phyloP scores from a whole-genome alignment of 2,329 filamentous ascomycete genomes.

The Cercospora sesami region DNA sequence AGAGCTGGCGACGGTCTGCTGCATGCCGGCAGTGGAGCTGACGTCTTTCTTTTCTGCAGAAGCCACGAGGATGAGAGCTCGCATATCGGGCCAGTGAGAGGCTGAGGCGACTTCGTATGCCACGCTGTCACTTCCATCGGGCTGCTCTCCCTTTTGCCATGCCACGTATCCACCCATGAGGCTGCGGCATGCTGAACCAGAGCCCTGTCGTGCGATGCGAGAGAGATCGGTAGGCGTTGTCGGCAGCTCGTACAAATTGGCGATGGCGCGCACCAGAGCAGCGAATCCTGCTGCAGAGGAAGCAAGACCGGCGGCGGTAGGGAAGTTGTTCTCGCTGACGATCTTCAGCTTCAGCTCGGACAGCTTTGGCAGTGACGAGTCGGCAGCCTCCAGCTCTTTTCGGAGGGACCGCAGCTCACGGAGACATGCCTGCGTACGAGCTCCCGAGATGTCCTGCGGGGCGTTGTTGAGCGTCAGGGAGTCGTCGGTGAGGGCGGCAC shows the following conservation, averaged over 20 bases:
- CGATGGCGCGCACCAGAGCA: conserved; percentile 76
- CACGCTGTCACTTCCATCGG: conserved; percentile 80
- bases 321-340: conserved; percentile 98
- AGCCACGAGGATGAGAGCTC: conserved; percentile 85
- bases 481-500: conserved; percentile 66
- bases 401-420: conserved; percentile 79
- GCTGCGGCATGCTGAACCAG: conserved; percentile 88
- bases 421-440: conserved; percentile 93
- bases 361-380: conserved; percentile 78
- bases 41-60: conserved; percentile 96
- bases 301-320: conserved; percentile 85
- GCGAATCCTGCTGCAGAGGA: conserved; percentile 66
- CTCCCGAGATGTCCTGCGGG: conserved; percentile 78
- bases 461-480: conserved; percentile 81
- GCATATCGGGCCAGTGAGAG: conserved; percentile 93
- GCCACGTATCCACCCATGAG: conserved; percentile 95
- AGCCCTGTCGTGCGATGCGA: conserved; percentile 87
- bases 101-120: conserved; percentile 87
- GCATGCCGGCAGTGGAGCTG: conserved; percentile 90
- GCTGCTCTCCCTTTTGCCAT: conserved; percentile 76
- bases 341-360: conserved; percentile 75
- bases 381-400: conserved; percentile 67
- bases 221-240: conserved; percentile 75
- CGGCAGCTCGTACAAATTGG: conserved; percentile 85
- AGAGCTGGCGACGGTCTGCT: conserved; percentile 89